Conservation (phyloP, 768 basidiomycete species). For the Termitomyces sp. region DNA sequence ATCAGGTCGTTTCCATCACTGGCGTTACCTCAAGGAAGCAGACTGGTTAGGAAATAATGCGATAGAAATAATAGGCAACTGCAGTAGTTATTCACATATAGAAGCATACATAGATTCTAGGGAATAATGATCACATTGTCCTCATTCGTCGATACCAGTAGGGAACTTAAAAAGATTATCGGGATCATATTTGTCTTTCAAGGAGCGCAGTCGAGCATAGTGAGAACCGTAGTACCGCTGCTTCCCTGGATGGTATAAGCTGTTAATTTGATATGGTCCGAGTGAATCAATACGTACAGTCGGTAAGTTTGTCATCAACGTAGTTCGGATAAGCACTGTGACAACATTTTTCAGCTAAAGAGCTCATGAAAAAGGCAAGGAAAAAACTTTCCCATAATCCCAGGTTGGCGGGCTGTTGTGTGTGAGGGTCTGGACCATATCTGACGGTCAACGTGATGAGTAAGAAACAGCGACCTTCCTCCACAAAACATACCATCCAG, state of each 20-base stretch:
- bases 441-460: neutral
- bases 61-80: too few species aligned
- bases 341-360: neutral
- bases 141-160: constrained; percentile 21
- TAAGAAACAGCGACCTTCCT: constrained; percentile 15
- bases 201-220: constrained; percentile 20
- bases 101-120: neutral
- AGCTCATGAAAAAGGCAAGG: neutral
- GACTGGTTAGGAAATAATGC: too few species aligned
- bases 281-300: constrained; percentile 20
- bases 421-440: constrained; percentile 7
- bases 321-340: constrained; percentile 30
- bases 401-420: constrained; percentile 21
- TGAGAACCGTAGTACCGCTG: constrained; percentile 25
- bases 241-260: constrained; percentile 19
- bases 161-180: constrained; percentile 32
- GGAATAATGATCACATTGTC: constrained; percentile 4
- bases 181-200: constrained; percentile 30
- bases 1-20: too few species aligned
- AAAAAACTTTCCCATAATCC: constrained; percentile 20
- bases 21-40: too few species aligned
- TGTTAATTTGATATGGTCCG: neutral
- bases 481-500: constrained; percentile 23
- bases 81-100: too few species aligned
- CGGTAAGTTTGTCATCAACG: constrained; percentile 25